Percentiles rank a stretch among this genome's conserved stretches.
phyloP scores from a whole-genome alignment of 169 alveolate genomes.

The Plasmodium fragile region DNA sequence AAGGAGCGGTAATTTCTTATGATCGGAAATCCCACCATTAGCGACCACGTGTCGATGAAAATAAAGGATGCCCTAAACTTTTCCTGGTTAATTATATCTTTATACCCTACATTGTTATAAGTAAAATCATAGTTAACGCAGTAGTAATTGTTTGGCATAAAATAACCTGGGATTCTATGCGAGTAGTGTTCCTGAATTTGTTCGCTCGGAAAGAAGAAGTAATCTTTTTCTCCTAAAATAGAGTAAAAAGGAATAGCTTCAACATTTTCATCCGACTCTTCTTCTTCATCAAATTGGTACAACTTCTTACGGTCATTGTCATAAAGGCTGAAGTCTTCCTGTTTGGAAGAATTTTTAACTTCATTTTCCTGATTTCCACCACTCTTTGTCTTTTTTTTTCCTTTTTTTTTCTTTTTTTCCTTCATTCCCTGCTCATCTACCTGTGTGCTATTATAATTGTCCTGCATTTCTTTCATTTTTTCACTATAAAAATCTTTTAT shows the following conservation, averaged over 20 bases:
- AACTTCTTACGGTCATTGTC: conserved; percentile 7
- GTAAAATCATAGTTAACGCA: conserved; percentile 52
- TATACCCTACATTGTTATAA: conserved; percentile 14
- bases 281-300: conserved; percentile 26
- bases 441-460: not conserved
- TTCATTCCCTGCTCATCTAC: not conserved
- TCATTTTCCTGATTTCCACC: not conserved
- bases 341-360: not conserved
- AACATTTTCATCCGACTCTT: conserved; percentile 1
- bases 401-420: not conserved
- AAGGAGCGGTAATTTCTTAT: conserved; percentile 71
- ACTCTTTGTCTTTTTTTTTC: not conserved
- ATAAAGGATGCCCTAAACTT: conserved; percentile 70
- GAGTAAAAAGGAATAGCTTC: conserved; percentile 72
- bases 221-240: conserved; percentile 71
- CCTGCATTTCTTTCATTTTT: conserved; percentile 14
- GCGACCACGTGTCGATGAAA: conserved; percentile 72
- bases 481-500: conserved; percentile 33
- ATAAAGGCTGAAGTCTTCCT: not conserved
- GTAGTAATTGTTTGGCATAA: conserved; percentile 72
- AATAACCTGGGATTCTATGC: conserved; percentile 67
- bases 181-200: conserved; percentile 77
- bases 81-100: conserved; percentile 14
- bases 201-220: conserved; percentile 68
- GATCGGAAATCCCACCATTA: conserved; percentile 74